Conservation (phyloP, 2,329 filamentous ascomycete species). For the Trichoderma citrinoviride region DNA sequence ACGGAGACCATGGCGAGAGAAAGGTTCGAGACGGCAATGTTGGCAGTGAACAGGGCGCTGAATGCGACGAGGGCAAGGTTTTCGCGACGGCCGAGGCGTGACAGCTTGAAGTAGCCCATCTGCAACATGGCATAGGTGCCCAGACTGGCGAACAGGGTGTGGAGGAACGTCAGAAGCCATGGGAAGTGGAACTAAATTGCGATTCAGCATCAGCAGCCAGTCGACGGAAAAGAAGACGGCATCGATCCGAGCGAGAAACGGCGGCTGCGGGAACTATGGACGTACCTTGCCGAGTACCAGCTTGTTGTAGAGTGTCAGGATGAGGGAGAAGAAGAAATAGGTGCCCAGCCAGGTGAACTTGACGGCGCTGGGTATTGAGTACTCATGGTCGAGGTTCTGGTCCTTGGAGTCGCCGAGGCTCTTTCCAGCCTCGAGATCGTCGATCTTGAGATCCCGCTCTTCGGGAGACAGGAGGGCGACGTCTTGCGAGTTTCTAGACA, state of each 20-base stretch:
- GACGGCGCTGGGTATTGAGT: conserved; percentile 43
- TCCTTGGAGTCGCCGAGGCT: conserved; percentile 31
- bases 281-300: conserved; percentile 51
- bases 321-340: conserved; percentile 50
- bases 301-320: conserved; percentile 59
- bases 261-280: conserved; percentile 14
- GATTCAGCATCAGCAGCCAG: not conserved
- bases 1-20: conserved; percentile 61
- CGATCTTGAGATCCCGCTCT: conserved; percentile 30
- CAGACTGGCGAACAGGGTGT: conserved; percentile 55
- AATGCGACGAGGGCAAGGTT: conserved; percentile 57
- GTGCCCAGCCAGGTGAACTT: conserved; percentile 51
- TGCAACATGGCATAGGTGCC: conserved; percentile 54
- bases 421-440: conserved; percentile 30
- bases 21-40: conserved; percentile 63
- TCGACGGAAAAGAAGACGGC: not conserved
- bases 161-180: conserved; percentile 59
- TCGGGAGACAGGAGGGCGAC: conserved; percentile 34
- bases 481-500: conserved; percentile 36
- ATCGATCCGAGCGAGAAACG: not conserved
- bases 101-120: conserved; percentile 51
- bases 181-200: conserved; percentile 53
- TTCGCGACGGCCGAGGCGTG: conserved; percentile 51
- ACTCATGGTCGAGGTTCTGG: conserved; percentile 44
- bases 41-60: conserved; percentile 60